phyloP scores from a whole-genome alignment of 2,329 filamentous ascomycete genomes.

The Pseudogymnoascus verrucosus region DNA sequence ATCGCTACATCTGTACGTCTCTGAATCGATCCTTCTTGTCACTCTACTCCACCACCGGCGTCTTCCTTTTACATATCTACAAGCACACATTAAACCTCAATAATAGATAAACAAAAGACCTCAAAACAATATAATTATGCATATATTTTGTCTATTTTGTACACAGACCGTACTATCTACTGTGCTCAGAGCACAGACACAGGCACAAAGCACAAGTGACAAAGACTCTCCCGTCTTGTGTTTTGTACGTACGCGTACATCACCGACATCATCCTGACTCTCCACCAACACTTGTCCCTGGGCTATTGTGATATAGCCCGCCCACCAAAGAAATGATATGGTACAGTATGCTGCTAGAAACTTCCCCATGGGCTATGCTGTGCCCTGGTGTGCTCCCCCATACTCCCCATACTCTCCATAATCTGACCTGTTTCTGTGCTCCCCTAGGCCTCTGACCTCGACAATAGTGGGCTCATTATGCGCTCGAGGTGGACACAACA shows the following conservation, averaged over 20 bases:
- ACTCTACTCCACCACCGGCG: neutral
- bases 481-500: neutral
- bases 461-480: neutral
- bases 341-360: neutral
- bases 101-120: neutral
- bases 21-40: neutral
- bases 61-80: neutral
- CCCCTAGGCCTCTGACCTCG: neutral
- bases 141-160: neutral
- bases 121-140: neutral
- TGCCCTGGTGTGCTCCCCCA: neutral
- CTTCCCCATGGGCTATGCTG: neutral
- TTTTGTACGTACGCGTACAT: neutral
- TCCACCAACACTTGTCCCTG: neutral
- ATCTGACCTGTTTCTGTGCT: neutral
- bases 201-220: neutral
- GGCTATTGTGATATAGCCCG: neutral
- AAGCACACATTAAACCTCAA: neutral
- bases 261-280: neutral
- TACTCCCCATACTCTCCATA: neutral
- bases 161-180: neutral
- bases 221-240: neutral
- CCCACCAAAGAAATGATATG: neutral
- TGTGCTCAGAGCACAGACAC: neutral
- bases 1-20: neutral